Evolutionary conservation across 768 basidiomycete species (phyloP), one percentile per base, ranked within the genome.

Genomic region (Boletus rubroflammeus): DNA sequence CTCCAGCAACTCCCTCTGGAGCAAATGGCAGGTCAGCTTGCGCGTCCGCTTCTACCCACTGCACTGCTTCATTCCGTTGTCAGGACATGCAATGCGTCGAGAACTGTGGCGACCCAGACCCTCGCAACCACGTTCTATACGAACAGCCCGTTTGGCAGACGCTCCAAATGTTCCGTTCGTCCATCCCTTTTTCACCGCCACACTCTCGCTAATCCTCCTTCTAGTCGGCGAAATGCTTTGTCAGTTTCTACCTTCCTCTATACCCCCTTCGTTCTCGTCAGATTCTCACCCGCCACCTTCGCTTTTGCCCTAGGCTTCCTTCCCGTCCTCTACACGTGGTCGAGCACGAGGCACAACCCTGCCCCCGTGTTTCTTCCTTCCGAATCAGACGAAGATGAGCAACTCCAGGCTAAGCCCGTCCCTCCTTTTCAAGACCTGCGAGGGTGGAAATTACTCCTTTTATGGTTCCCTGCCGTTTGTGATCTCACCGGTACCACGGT

Each of bases 61-160:
- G 14, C 47, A 41, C 5, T 8, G 6, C 41, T 36, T 47, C 50
- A 62, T 55, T 55, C 28, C 39, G 19, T 34, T 45, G 47, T 13
- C 56, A 89, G 86, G 96, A 98, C 70, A 96, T 97, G 91, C 93
- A 97, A 84, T 98, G 96, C 67, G 95, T 98, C 41, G 93, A 93
- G 78, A 90, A 95, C 71, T 98, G 96, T 69, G 68, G 70, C 44
- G 79, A 85, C 59, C 80, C 81, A 35, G 75, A 90, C 70, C 80
- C 85, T 2, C 57, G 64, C 3, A 75, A 76, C 34, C 83, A 81
- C 51, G 78, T 93, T 46, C 79, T 91, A 29, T 98, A 90, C 69
- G 94, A 98, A 66, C 96, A 98, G 69, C 94, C 93, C 5, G 92
- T 96, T 25, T 90, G 92, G 89, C 91, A 93, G 72, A 91, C 84